Percentiles rank a stretch among this genome's conserved stretches.
These are phyloP conservation scores for Solanum dulcamara DNA, from an alignment of 257 asterid genomes.

Conservation along the genomic window DNA sequence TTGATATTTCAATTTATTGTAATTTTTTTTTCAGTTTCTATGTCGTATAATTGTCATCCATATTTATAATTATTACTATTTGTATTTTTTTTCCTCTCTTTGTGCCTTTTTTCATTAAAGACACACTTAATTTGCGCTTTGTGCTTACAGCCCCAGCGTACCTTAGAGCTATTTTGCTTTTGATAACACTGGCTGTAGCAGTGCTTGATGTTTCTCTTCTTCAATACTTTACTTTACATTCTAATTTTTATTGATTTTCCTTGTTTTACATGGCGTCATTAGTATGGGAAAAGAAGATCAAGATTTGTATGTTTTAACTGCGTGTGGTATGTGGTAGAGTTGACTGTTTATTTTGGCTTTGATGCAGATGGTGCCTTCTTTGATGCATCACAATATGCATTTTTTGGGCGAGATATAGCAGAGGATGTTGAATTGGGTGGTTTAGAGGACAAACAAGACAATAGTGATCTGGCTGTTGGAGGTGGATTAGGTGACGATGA, in stretches of 20 bases:
- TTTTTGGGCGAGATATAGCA: conserved; percentile 54
- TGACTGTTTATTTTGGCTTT: background rate
- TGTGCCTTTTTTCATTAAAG: background rate
- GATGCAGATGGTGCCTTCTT: conserved; percentile 52
- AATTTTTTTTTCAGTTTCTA: background rate
- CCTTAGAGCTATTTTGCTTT: background rate
- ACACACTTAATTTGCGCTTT: background rate
- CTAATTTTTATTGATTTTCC: background rate
- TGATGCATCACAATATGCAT: conserved; percentile 80
- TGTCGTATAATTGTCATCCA: background rate
- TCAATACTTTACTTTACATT: background rate
- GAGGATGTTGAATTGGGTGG: conserved; percentile 76
- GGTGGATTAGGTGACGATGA: conserved; percentile 46
- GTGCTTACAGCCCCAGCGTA: background rate
- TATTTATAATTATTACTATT: background rate
- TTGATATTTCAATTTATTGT: background rate
- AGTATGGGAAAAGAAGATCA: background rate
- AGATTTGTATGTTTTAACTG: background rate
- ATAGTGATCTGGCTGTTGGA: conserved; percentile 25
- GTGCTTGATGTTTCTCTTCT: background rate
- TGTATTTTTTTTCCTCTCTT: background rate
- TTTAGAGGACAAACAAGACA: conserved; percentile 48
- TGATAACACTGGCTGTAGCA: background rate
- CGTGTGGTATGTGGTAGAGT: background rate
- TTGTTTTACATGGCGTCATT: background rate